These are phyloP conservation scores for Fusarium sp. DNA, from an alignment of 2,329 filamentous ascomycete species.

Conservation along the genomic window DNA sequence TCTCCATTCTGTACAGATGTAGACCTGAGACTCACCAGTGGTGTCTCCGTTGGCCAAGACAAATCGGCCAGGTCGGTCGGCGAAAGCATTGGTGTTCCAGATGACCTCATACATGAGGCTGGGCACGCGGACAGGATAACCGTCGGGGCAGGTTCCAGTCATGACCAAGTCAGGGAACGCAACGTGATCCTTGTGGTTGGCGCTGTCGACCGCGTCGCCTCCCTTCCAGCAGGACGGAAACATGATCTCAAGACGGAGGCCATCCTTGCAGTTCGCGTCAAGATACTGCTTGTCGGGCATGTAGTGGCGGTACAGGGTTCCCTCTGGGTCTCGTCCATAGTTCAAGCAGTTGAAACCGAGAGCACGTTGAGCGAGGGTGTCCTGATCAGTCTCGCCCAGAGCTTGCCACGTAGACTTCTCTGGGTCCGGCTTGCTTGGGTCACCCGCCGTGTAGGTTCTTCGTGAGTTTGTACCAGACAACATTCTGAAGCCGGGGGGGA, in stretches of 20 bases:
- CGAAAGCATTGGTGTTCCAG: slow-evolving; percentile 77
- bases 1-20: slow-evolving; percentile 60
- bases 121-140: slow-evolving; percentile 74
- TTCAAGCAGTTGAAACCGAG: slow-evolving; percentile 96
- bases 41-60: slow-evolving; percentile 82
- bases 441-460: slow-evolving; percentile 75
- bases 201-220: slow-evolving; percentile 65
- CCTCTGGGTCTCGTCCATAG: slow-evolving; percentile 74
- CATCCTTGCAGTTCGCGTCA: slow-evolving; percentile 84
- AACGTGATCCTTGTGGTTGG: slow-evolving; percentile 73
- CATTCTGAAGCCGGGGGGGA: slow-evolving; percentile 84
- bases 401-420: slow-evolving; percentile 76
- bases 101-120: slow-evolving; percentile 89
- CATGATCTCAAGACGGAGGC: slow-evolving; percentile 84
- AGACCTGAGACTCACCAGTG: slow-evolving; percentile 62
- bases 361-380: slow-evolving; percentile 79
- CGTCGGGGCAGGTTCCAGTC: slow-evolving; percentile 78
- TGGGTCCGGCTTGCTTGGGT: slow-evolving; percentile 72
- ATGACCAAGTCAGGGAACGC: slow-evolving; percentile 83
- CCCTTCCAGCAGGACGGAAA: slow-evolving; percentile 94
- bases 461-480: slow-evolving; percentile 77
- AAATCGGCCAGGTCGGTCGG: slow-evolving; percentile 73
- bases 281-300: slow-evolving; percentile 83
- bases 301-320: slow-evolving; percentile 82
- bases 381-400: slow-evolving; percentile 72